Base-by-base conservation (phyloP, 1,284 basidiomycete species). In the Melampsora larici-populina region DNA sequence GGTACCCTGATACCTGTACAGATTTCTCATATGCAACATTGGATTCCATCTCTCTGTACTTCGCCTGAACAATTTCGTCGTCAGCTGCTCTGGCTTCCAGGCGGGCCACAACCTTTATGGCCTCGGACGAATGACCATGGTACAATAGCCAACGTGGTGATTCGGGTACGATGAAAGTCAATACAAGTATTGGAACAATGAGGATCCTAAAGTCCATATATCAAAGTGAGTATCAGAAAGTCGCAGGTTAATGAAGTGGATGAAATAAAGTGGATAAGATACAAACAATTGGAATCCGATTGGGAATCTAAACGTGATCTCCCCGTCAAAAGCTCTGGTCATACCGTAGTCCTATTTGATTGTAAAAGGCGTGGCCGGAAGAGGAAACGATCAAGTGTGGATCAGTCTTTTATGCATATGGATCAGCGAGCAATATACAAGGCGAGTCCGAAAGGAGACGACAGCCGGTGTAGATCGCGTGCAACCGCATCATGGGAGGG, bases 111-210 rank as follows among this genome's bases (percentile, higher is more conserved):
- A 83, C 81, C 8, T 71, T 73, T 4, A 82, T 70, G 9, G 82
- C 80, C 48, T 81, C 80, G 24, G 81, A 79, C 18, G 79, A 43
- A 9, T 80, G 78, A 26, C 81, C 83, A 60, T 83, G 81, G 26
- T 80, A 69, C 0, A 80, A 79, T 26, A 82, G 78, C 83, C 83
- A 84, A 79, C 82, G 79, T 11, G 83, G 82, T 13, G 82, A 83
- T 72, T 84, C 83, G 33, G 81, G 81, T 13, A 84, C 76, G 31
- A 82, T 29, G 66, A 82, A 71, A 1, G 78, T 79, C 21, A 80
- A 72, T 31, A 76, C 31, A 49, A 80, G 79, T 31, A 80, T 79
- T 21, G 79, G 79, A 29, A 79, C 43, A 65, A 82, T 81, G 78
- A 83, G 81, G 60, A 81, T 78, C 46, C 74, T 77, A 18, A 15